phyloP scores from a whole-genome alignment of 495 filamentous ascomycete genomes.

The Neurospora cerealis region DNA sequence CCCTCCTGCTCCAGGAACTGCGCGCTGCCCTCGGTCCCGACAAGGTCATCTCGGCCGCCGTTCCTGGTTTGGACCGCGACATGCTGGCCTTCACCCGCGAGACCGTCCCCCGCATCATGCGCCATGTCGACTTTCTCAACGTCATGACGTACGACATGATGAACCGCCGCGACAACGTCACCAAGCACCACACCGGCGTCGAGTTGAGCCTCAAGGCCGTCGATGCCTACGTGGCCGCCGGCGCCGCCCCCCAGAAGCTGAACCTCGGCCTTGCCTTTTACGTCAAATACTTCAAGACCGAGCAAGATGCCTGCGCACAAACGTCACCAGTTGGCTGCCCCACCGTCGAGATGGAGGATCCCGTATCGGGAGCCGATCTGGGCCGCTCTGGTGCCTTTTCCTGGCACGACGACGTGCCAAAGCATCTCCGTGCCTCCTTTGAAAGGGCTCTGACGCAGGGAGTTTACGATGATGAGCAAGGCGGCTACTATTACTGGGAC shows the following conservation, averaged over 20 bases:
- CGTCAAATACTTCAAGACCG: slow-evolving; percentile 59
- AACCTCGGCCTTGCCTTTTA: slow-evolving; percentile 73
- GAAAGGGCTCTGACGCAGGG: slow-evolving; percentile 43
- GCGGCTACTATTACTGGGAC: slow-evolving; percentile 66
- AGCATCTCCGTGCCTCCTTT: slow-evolving; percentile 37
- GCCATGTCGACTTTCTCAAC: slow-evolving; percentile 62
- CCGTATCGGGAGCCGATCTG: slow-evolving; percentile 51
- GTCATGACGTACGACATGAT: slow-evolving; percentile 75
- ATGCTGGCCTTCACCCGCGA: slow-evolving; percentile 64
- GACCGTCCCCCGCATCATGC: slow-evolving; percentile 52
- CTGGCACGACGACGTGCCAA: slow-evolving; percentile 43
- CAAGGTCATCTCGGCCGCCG: slow-evolving; percentile 60
- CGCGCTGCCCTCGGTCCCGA: slow-evolving; percentile 48
- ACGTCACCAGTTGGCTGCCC: slow-evolving; percentile 50
- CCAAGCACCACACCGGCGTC: slow-evolving; percentile 57
- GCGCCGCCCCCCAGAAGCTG: slow-evolving; percentile 44
- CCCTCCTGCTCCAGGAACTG: slow-evolving; percentile 49
- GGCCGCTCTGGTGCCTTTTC: slow-evolving; percentile 54
- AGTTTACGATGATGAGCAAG: slow-evolving; percentile 44
- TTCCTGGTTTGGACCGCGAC: slow-evolving; percentile 56
- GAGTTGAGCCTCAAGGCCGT: slow-evolving; percentile 43
- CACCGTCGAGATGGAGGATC: slow-evolving; percentile 53
- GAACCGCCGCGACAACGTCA: slow-evolving; percentile 62
- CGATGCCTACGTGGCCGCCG: slow-evolving; percentile 49
- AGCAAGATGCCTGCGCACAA: slow-evolving; percentile 37